Evolutionary conservation across 805 yeast genomes (phyloP).

Genomic region (Tetrapisispora iriomotensis): DNA sequence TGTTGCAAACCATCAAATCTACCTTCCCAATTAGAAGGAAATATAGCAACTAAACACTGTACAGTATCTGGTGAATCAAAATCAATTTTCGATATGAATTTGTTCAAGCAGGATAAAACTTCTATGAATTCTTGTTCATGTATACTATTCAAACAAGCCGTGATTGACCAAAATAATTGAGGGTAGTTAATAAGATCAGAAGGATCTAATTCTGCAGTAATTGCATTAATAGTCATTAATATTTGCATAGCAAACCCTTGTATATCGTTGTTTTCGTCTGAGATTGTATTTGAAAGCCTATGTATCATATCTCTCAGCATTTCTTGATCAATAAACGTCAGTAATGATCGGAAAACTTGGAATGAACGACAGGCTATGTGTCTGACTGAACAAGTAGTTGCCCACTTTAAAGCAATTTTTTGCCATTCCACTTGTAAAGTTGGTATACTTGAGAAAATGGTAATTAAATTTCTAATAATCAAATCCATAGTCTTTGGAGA

Average conservation of each 20-base stretch:
- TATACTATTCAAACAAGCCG: conserved; percentile 80
- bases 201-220: conserved; percentile 75
- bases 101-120: conserved; percentile 68
- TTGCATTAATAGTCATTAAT: conserved; percentile 87
- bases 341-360: conserved; percentile 77
- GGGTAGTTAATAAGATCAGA: conserved; percentile 79
- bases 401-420: conserved; percentile 76
- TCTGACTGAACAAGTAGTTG: conserved; percentile 93
- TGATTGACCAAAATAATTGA: conserved; percentile 89
- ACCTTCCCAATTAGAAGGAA: conserved; percentile 96
- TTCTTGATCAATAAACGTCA: conserved; percentile 70
- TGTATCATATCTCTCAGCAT: conserved; percentile 94
- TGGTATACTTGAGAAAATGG: conserved; percentile 43
- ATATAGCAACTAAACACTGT: conserved; percentile 69
- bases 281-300: conserved; percentile 81
- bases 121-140: conserved; percentile 93
- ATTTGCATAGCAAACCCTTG: conserved; percentile 98
- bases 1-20: conserved; percentile 81
- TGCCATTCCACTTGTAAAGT: conserved; percentile 77
- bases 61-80: conserved; percentile 79
- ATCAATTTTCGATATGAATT: conserved; percentile 79
- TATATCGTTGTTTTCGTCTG: conserved; percentile 81
- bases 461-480: conserved; percentile 53
- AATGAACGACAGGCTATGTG: conserved; percentile 96
- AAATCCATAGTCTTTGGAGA: conserved; percentile 82